Percentiles rank a stretch among this genome's conserved stretches.
phyloP scores from a whole-genome alignment of 768 basidiomycete species.

The Lactifluus echinatus region DNA sequence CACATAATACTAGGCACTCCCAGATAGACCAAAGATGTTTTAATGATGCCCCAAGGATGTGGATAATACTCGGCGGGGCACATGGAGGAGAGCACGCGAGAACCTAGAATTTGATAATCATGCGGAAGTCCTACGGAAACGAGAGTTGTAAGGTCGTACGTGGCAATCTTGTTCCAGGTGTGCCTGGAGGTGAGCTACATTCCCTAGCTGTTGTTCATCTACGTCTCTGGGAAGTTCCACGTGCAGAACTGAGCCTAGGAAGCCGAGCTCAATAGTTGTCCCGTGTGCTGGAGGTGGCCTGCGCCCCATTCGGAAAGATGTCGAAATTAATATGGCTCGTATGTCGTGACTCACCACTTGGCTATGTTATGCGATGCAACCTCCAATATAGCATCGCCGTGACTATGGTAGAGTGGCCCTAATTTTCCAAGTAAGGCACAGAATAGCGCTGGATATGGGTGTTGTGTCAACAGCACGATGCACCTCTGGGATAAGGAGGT shows the following conservation, averaged over 20 bases:
- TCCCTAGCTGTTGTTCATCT: slow-evolving; percentile 67
- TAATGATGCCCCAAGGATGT: slow-evolving; percentile 55
- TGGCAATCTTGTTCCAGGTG: slow-evolving; percentile 18
- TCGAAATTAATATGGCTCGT: neutral
- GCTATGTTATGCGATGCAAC: slow-evolving; percentile 80
- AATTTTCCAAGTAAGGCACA: slow-evolving; percentile 55
- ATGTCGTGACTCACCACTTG: slow-evolving; percentile 51
- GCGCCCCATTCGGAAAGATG: slow-evolving; percentile 31
- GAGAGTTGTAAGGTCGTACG: slow-evolving; percentile 1
- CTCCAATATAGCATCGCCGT: slow-evolving; percentile 77
- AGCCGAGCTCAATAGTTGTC: slow-evolving; percentile 64
- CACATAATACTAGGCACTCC: slow-evolving; percentile 89
- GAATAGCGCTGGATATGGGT: slow-evolving; percentile 79
- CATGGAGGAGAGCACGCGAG: slow-evolving; percentile 52
- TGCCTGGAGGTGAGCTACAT: slow-evolving; percentile 29
- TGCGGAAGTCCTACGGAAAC: neutral
- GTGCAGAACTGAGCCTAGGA: slow-evolving; percentile 68
- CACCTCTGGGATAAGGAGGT: slow-evolving; percentile 44
- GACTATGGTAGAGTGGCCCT: slow-evolving; percentile 63
- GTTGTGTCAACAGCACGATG: slow-evolving; percentile 71
- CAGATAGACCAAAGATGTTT: slow-evolving; percentile 77
- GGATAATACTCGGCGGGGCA: slow-evolving; percentile 46
- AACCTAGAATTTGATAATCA: slow-evolving; percentile 36
- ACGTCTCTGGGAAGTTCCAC: slow-evolving; percentile 59
- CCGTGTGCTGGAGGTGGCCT: slow-evolving; percentile 76